Base-by-base conservation (phyloP, 2,329 filamentous ascomycete species). In the Colletotrichum theobromicola region DNA sequence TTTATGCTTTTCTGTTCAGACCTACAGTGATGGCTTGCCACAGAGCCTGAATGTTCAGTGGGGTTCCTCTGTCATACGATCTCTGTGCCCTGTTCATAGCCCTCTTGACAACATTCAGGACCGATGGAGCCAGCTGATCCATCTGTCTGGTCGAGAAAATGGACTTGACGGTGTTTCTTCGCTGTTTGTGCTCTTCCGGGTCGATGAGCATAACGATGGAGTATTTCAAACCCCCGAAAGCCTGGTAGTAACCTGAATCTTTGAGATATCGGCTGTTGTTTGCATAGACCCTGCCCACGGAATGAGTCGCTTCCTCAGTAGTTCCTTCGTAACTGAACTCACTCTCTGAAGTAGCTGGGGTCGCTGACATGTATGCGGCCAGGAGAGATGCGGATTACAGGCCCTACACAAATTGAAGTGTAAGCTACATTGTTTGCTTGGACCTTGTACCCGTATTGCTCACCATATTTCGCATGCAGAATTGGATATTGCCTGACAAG, bases 191-290 rank as follows among this genome's bases (percentile, higher is more conserved):
- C 2, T 50, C 34, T 21, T 69, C 57, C 16, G 67, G 67, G 42
- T 69, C 67, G 18, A 69, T 69, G 21, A 69, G 34, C 67, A 69
- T 69, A 2, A 69, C 37, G 16, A 69, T 63, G 57, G 67, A 69
- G 28, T 69, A 53, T 30, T 69, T 69, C 9, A 69, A 63, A 3
- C 55, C 55, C 6, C 67, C 67, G 24, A 28, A 58, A 26, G 55
- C 62, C 28, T 42, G 26, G 21, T 46, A 69, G 37, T 63, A 63
- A 24, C 62, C 67, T 5, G 67, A 42, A 24, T 69, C 63, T 50
- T 66, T 55, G n/a, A 66, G 63, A 5, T 66, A 66, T 21, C 53
- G 53, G 30, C 42, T 55, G 30, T 50, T 50, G 12, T 66, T 66
- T 5, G 30, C 42, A 46, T 66, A 66, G 26, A 66, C 46, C 24